Evolutionary conservation across 2,329 filamentous ascomycete genomes (phyloP).

Genomic region (Colletotrichum sp.): DNA sequence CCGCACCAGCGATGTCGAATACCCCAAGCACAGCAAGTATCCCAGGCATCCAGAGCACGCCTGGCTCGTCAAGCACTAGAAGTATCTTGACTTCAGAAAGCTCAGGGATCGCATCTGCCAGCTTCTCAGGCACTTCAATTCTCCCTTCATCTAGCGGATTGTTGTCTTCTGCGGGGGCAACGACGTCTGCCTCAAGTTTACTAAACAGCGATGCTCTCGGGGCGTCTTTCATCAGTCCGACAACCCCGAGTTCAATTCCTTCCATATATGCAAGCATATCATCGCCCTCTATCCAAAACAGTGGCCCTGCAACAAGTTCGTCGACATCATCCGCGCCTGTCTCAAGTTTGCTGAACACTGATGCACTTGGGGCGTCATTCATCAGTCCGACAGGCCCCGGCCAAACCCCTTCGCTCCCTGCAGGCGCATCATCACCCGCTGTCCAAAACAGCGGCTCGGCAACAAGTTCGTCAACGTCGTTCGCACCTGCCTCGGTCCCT

Average conservation of each 20-base stretch:
- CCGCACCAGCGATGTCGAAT: not conserved
- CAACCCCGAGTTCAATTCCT: not conserved
- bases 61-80: not conserved
- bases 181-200: not conserved
- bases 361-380: not conserved
- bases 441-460: not conserved
- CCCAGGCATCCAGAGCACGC: not conserved
- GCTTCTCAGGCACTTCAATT: no score
- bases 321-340: not conserved
- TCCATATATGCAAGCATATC: not conserved
- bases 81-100: not conserved
- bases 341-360: not conserved
- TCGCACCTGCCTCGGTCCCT: not conserved
- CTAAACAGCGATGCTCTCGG: fast-evolving
- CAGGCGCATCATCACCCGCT: not conserved
- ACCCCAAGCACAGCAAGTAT: not conserved
- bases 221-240: not conserved
- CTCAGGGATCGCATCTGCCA: not conserved
- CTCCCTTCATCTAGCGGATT: no score
- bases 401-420: not conserved
- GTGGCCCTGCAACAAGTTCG: not conserved
- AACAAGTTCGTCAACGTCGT: not conserved
- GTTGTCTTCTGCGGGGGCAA: no score
- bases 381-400: not conserved
- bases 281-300: not conserved